Base-by-base conservation (phyloP, 805 yeast genomes). In the Wickerhamiella hasegawae region DNA sequence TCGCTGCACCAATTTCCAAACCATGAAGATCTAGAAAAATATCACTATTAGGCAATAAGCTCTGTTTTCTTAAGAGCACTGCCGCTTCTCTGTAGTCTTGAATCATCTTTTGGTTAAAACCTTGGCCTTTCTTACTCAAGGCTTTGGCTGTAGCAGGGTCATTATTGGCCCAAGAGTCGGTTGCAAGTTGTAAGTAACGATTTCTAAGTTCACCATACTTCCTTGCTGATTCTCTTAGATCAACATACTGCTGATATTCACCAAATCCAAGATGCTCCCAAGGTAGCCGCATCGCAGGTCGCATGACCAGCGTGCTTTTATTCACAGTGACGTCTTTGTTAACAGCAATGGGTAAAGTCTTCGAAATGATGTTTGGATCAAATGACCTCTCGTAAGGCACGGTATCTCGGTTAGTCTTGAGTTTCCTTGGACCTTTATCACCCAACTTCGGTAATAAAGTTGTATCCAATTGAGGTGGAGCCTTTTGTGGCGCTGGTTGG, bases 1-100 rank as follows among this genome's bases (percentile, higher is more conserved):
- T 47, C 12, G 57, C 51, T 14, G 48, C 53, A 5, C 51, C 56
- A 15, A 59, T 43, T 27, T 54, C 58, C 31, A 55, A 43, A 1
- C 60, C 62, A 33, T 58, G 60, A 26, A 55, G 37, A 30, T 55
- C 60, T 10, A 53, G 30, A 39, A 44, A 55, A 1, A 53, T 35
- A 34, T 54, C 58, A 16, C 46, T 36, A 9, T 43, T 45, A 3
- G 46, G 45, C 15, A n/a, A 18, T 6, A 34, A 33, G 17, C 53
- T 44, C 31, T 46, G 45, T 8, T 45, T 46, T 37, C 40, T 46
- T 20, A 55, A 41, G 12, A 52, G 21, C 3, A 46, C 45, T 1
- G 56, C 47, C 6, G 51, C 60, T 10, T 34, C 25, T 8, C 40
- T 34, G 25, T 52, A 45, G 4, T 39, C 42, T 4, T 40, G 43